Evolutionary conservation across 441 rosid genomes (phyloP).

Genomic region (Erodium moschatum): DNA sequence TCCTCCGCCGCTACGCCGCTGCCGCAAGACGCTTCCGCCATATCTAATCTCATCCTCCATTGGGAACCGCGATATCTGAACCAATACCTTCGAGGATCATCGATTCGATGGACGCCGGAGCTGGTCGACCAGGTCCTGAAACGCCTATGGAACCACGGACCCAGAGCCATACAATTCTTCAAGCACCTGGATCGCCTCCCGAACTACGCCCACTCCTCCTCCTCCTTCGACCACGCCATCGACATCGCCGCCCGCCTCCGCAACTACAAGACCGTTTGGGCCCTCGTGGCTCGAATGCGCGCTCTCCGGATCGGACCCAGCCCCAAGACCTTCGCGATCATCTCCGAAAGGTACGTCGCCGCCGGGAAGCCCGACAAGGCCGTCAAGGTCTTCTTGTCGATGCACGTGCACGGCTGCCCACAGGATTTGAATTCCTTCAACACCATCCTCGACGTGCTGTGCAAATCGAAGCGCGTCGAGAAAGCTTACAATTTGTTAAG

Average conservation of each 20-base stretch:
- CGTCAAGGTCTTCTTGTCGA: slow-evolving; percentile 54
- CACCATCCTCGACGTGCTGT: slow-evolving; percentile 66
- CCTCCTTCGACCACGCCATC: slow-evolving; percentile 81
- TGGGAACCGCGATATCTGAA: slow-evolving; percentile 32
- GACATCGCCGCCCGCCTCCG: slow-evolving; percentile 81
- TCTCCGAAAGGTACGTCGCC: slow-evolving; percentile 65
- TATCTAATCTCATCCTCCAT: slow-evolving; percentile 38
- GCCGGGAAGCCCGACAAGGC: slow-evolving; percentile 70
- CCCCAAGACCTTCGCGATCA: slow-evolving; percentile 55
- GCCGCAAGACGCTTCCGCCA: slow-evolving; percentile 20
- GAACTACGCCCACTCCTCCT: slow-evolving; percentile 38
- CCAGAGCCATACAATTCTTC: slow-evolving; percentile 76
- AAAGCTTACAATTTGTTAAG: slow-evolving; percentile 62
- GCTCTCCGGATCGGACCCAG: slow-evolving; percentile 58
- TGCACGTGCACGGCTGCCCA: slow-evolving; percentile 68
- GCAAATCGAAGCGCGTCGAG: slow-evolving; percentile 64
- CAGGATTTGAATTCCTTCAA: slow-evolving; percentile 70
- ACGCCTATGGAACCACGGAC: slow-evolving; percentile 79
- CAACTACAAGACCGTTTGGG: slow-evolving; percentile 40
- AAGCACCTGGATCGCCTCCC: slow-evolving; percentile 45
- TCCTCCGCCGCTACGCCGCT: neutral
- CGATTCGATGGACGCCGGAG: slow-evolving; percentile 49
- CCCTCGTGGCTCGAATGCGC: slow-evolving; percentile 60
- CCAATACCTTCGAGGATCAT: slow-evolving; percentile 34
- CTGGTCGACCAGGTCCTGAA: slow-evolving; percentile 61